Evolutionary conservation across 2,329 filamentous ascomycete species (phyloP).

Genomic region (Tympanopsis confertula): DNA sequence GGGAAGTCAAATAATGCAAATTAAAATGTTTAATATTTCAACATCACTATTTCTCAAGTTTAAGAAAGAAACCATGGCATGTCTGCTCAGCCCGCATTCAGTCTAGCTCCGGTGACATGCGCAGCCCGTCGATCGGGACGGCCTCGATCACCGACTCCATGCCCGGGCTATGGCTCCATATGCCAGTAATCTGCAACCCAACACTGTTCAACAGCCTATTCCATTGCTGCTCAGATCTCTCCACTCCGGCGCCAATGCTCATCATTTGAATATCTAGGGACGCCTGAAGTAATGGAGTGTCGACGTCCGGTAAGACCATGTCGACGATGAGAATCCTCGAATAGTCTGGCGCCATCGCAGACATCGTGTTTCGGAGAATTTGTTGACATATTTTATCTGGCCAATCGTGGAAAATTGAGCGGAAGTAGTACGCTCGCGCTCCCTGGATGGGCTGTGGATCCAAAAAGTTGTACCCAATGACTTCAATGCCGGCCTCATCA

Average conservation of each 20-base stretch:
- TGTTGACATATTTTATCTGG: slow-evolving; percentile 15
- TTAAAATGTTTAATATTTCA: too few species aligned
- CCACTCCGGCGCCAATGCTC: slow-evolving; percentile 7
- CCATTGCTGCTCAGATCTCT: not conserved
- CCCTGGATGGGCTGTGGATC: too few species aligned
- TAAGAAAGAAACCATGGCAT: too few species aligned
- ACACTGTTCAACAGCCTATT: not conserved
- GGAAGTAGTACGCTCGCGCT: slow-evolving; percentile 22
- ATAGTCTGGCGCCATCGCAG: slow-evolving; percentile 16
- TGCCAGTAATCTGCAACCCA: not conserved
- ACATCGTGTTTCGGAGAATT: slow-evolving; percentile 15
- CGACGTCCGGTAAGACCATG: slow-evolving; percentile 12
- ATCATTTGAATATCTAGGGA: slow-evolving; percentile 18
- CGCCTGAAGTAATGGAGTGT: slow-evolving; percentile 11
- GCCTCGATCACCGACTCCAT: too few species aligned
- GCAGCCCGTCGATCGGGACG: too few species aligned
- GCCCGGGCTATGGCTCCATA: not conserved
- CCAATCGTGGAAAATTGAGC: slow-evolving; percentile 24
- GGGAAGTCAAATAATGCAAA: too few species aligned
- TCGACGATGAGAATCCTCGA: slow-evolving; percentile 20
- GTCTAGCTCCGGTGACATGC: too few species aligned
- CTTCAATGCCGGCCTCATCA: slow-evolving; percentile 9
- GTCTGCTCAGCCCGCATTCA: too few species aligned
- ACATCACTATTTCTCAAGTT: too few species aligned
- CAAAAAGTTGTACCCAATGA: too few species aligned